A percentile compares a stretch with the other conserved stretches of the same genome.
These are phyloP conservation scores for Trichocomaceae sp. DNA, from an alignment of 2,329 filamentous ascomycete genomes.

Conservation along the genomic window DNA sequence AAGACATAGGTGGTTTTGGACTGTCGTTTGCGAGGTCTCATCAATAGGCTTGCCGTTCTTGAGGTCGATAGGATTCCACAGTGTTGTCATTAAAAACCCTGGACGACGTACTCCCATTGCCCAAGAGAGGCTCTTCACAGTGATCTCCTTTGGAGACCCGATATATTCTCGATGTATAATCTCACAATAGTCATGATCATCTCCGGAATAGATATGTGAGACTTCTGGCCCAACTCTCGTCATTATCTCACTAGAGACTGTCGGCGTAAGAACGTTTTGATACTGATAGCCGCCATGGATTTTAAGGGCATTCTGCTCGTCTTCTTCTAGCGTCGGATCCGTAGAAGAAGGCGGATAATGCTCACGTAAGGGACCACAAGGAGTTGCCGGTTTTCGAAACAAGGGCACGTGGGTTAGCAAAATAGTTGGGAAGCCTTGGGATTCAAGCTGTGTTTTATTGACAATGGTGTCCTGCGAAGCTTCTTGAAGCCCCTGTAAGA, in stretches of 20 bases:
- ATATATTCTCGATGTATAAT: slow-evolving; percentile 67
- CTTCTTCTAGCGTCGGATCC: slow-evolving; percentile 51
- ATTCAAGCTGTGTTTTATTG: slow-evolving; percentile 18
- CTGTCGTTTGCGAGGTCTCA: slow-evolving; percentile 41
- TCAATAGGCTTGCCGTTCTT: slow-evolving; percentile 28
- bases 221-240: slow-evolving; percentile 70
- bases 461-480: slow-evolving; percentile 39
- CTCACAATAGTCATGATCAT: slow-evolving; percentile 98
- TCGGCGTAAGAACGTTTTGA: slow-evolving; percentile 79
- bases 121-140: slow-evolving; percentile 91
- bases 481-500: slow-evolving; percentile 56
- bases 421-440: slow-evolving; percentile 71
- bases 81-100: slow-evolving; percentile 77
- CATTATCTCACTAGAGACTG: slow-evolving; percentile 68
- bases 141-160: slow-evolving; percentile 67
- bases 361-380: slow-evolving; percentile 82
- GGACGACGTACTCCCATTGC: slow-evolving; percentile 89
- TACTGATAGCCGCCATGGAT: slow-evolving; percentile 85
- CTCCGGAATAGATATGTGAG: slow-evolving; percentile 81
- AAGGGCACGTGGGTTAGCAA: slow-evolving; percentile 87
- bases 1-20: slow-evolving; percentile 86
- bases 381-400: slow-evolving; percentile 72
- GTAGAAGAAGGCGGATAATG: slow-evolving; percentile 66
- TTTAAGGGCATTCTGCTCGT: slow-evolving; percentile 70
- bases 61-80: slow-evolving; percentile 82